These are phyloP conservation scores for Nakaseomyces nivariensis DNA, from an alignment of 1,139 yeast species.

Conservation along the genomic window DNA sequence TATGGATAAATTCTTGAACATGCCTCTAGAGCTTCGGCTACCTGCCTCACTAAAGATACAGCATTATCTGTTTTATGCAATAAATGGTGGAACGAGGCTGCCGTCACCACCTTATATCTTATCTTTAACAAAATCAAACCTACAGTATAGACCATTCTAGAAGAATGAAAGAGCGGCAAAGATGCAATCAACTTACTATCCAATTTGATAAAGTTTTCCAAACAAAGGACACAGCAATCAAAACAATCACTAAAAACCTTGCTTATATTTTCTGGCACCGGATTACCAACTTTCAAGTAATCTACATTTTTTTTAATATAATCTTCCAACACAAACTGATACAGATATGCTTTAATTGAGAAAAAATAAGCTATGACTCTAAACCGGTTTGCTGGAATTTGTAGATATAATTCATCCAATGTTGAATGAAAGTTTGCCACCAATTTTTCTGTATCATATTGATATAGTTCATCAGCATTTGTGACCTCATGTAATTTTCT, in stretches of 20 bases:
- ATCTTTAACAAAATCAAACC: constrained; percentile 51
- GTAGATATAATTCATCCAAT: constrained; percentile 14
- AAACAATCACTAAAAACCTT: constrained; percentile 43
- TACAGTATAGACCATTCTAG: constrained; percentile 58
- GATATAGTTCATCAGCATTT: constrained; percentile 14
- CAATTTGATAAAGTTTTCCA: constrained; percentile 41
- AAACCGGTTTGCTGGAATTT: constrained; percentile 35
- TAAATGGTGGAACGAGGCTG: constrained; percentile 40
- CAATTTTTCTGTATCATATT: constrained; percentile 11
- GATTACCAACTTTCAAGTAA: constrained; percentile 5
- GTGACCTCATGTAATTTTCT: constrained; percentile 35
- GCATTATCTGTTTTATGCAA: constrained; percentile 44
- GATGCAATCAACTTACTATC: constrained; percentile 39
- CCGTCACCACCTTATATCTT: constrained; percentile 44
- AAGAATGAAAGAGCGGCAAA: constrained; percentile 52
- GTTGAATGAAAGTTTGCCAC: constrained; percentile 13
- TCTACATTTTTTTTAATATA: constrained; percentile 11
- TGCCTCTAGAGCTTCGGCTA: constrained; percentile 31
- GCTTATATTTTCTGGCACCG: constrained; percentile 27
- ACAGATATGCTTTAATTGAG: constrained; percentile 65
- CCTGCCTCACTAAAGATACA: constrained; percentile 36
- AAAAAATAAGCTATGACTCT: constrained; percentile 43
- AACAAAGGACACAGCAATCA: constrained; percentile 43
- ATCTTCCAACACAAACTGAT: constrained; percentile 34
- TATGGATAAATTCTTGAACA: constrained; percentile 32